phyloP scores from a whole-genome alignment of 768 basidiomycete genomes.

The Amanita thiersii region DNA sequence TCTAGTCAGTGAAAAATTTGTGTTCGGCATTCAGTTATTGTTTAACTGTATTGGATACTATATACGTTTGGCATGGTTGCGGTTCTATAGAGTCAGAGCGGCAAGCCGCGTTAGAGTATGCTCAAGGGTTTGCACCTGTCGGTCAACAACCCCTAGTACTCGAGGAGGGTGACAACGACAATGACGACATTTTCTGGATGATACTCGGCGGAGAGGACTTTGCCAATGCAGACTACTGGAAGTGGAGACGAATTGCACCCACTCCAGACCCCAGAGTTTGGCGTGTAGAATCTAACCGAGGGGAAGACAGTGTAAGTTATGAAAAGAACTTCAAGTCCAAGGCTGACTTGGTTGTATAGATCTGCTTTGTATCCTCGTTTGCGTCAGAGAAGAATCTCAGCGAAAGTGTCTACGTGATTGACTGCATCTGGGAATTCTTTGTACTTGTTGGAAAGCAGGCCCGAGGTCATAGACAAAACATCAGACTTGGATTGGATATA shows the following conservation, averaged over 20 bases:
- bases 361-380: conserved; percentile 36
- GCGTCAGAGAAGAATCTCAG: conserved; percentile 28
- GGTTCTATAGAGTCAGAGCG: conserved; percentile 58
- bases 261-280: conserved; percentile 47
- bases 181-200: conserved; percentile 83
- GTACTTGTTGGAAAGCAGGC: conserved; percentile 63
- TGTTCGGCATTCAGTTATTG: conserved; percentile 87
- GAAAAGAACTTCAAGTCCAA: neutral
- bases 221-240: conserved; percentile 80
- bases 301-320: conserved; percentile 31
- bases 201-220: conserved; percentile 69
- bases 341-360: conserved; percentile 25
- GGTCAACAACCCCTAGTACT: conserved; percentile 43
- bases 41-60: conserved; percentile 55
- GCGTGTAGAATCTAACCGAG: conserved; percentile 37
- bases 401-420: conserved; percentile 52
- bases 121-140: conserved; percentile 32
- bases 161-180: conserved; percentile 53
- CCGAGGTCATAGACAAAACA: conserved; percentile 50
- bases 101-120: conserved; percentile 56
- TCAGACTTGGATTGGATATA: conserved; percentile 50
- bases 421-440: conserved; percentile 78
- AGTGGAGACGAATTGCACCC: conserved; percentile 45
- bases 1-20: conserved; percentile 59
- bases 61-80: conserved; percentile 78